Percentiles rank a stretch among this genome's conserved stretches.
phyloP scores from a whole-genome alignment of 2,329 filamentous ascomycete genomes.

The Lecanicillium sp. region DNA sequence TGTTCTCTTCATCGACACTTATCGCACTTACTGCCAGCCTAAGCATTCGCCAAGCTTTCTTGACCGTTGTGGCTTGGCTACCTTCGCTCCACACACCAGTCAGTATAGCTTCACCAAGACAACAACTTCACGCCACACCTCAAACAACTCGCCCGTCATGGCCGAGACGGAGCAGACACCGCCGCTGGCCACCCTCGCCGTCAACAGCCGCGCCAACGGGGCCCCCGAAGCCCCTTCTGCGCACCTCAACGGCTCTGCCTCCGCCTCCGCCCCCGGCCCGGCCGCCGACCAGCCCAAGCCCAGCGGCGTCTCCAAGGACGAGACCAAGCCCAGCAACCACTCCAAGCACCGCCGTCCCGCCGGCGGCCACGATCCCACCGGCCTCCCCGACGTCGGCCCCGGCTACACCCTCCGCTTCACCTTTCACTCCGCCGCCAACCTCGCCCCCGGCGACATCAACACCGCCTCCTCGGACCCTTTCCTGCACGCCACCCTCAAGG shows the following conservation, averaged over 20 bases:
- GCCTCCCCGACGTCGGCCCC: constrained; percentile 64
- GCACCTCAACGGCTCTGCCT: neutral
- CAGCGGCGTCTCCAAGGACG: constrained; percentile 9
- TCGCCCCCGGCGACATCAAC: constrained; percentile 76
- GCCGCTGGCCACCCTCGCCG: neutral
- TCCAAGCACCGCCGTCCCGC: constrained; percentile 42
- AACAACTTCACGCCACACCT: neutral
- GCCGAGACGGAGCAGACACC: constrained; percentile 3
- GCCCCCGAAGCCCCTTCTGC: too few relatives aligned
- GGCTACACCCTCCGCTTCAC: constrained; percentile 83
- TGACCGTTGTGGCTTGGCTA: constrained; percentile 8
- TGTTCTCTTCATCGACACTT: too few relatives aligned
- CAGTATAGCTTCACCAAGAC: too few relatives aligned
- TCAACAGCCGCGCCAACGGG: neutral
- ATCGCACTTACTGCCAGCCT: neutral
- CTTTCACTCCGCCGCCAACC: constrained; percentile 72
- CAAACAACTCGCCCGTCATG: neutral
- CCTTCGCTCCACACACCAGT: too few relatives aligned
- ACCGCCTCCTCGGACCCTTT: constrained; percentile 79
- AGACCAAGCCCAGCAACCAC: constrained; percentile 5
- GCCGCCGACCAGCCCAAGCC: neutral
- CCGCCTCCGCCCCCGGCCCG: neutral
- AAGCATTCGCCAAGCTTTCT: constrained; percentile 10
- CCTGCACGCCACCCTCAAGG: constrained; percentile 67
- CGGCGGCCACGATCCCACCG: constrained; percentile 75